Evolutionary conservation across 805 yeast species (phyloP).

Genomic region (Ogataea angusta): DNA sequence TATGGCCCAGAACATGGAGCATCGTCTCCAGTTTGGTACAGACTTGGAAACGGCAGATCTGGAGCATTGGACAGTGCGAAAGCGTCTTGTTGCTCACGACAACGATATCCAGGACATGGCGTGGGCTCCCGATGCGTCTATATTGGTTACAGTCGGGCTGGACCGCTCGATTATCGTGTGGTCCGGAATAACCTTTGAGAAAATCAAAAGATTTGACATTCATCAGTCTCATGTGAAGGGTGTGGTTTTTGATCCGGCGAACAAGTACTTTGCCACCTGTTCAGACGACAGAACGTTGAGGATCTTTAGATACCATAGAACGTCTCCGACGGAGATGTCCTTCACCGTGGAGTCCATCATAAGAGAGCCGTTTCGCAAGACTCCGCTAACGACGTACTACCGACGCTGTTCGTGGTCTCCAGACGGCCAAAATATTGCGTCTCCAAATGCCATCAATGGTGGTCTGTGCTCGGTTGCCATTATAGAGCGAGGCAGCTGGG

Average conservation of each 20-base stretch:
- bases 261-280: constrained; percentile 94
- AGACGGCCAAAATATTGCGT: constrained; percentile 83
- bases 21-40: constrained; percentile 18
- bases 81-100: constrained; percentile 92
- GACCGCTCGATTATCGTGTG: constrained; percentile 91
- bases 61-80: constrained; percentile 94
- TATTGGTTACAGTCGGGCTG: constrained; percentile 89
- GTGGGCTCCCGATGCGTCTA: constrained; percentile 94
- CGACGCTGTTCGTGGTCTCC: constrained; percentile 87
- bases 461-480: constrained; percentile 74
- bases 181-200: constrained; percentile 90
- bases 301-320: constrained; percentile 77
- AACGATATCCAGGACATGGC: constrained; percentile 97
- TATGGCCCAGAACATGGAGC: constrained; percentile 29
- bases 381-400: constrained; percentile 91
- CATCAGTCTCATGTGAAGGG: constrained; percentile 97
- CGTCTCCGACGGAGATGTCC: constrained; percentile 64
- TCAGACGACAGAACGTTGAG: constrained; percentile 93
- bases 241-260: constrained; percentile 96
- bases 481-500: constrained; percentile 78
- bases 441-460: constrained; percentile 82
- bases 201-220: constrained; percentile 82
- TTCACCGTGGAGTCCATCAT: constrained; percentile 85
- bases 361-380: constrained; percentile 77
- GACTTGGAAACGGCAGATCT: constrained; percentile 53